Evolutionary conservation across 768 basidiomycete genomes (phyloP).

Genomic region (Agrocybe chaxingu): DNA sequence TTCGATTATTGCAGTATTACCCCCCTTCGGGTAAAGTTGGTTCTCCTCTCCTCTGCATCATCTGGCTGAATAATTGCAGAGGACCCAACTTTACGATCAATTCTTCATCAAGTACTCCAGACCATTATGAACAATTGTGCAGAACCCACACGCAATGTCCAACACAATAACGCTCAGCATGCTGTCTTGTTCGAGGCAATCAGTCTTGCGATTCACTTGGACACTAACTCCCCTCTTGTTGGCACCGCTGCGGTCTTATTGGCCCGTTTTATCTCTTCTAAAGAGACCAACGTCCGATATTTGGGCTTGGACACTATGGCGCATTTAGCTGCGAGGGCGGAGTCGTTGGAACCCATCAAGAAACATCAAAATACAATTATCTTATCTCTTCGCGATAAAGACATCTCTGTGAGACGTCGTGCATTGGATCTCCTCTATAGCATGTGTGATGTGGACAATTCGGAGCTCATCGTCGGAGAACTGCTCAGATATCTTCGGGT

Average conservation of each 20-base stretch:
- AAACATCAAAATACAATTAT: slow-evolving; percentile 96
- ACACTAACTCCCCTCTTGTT: slow-evolving; percentile 87
- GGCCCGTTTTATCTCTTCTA: slow-evolving; percentile 94
- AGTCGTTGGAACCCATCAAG: slow-evolving; percentile 90
- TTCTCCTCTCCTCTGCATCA: background rate
- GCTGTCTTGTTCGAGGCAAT: slow-evolving; percentile 99
- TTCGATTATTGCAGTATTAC: slow-evolving; percentile 92
- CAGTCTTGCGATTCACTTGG: slow-evolving; percentile 91
- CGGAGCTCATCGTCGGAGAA: slow-evolving; percentile 94
- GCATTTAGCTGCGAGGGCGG: slow-evolving; percentile 91
- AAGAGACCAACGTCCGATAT: slow-evolving; percentile 98
- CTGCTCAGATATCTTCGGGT: slow-evolving; percentile 89
- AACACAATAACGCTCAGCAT: slow-evolving; percentile 98
- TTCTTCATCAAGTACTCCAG: slow-evolving; percentile 80
- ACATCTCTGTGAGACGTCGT: slow-evolving; percentile 92
- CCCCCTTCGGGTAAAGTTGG: slow-evolving; percentile 76
- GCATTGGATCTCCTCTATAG: slow-evolving; percentile 96
- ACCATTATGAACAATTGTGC: slow-evolving; percentile 89
- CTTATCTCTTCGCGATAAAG: slow-evolving; percentile 90
- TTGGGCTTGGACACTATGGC: slow-evolving; percentile 98
- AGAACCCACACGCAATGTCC: slow-evolving; percentile 90
- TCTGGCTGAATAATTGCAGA: background rate
- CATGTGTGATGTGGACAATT: slow-evolving; percentile 99
- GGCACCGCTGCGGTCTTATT: slow-evolving; percentile 85
- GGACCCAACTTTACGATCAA: slow-evolving; percentile 74